A percentile compares a stretch with the other conserved stretches of the same genome.
phyloP scores from a whole-genome alignment of 2,329 filamentous ascomycete species.

The Drechmeria coniospora region DNA sequence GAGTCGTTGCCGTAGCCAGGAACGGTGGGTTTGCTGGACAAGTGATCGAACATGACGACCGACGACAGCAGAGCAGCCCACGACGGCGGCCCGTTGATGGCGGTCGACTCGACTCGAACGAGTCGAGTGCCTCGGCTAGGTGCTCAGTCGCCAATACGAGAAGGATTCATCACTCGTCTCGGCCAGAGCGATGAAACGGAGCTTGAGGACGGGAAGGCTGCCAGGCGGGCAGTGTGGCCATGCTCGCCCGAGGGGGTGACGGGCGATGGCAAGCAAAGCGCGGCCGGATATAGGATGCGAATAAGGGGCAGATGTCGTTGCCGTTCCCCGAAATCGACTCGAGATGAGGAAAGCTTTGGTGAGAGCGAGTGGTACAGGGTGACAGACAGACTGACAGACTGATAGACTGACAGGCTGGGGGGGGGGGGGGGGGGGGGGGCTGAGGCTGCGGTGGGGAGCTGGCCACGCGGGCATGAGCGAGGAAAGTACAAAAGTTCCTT shows the following conservation, averaged over 20 bases:
- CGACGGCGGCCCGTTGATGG: too few species aligned
- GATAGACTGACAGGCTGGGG: too few species aligned
- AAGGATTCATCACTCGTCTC: constrained; percentile 21
- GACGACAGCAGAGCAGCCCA: too few species aligned
- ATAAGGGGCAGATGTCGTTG: constrained; percentile 6
- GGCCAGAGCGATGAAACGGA: constrained; percentile 16
- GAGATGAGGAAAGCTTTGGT: too few species aligned
- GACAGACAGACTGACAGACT: too few species aligned
- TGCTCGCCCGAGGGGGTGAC: constrained; percentile 17
- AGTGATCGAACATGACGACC: constrained; percentile 23
- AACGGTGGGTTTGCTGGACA: constrained; percentile 15
- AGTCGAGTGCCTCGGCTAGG: constrained; percentile 22
- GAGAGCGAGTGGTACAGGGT: too few species aligned
- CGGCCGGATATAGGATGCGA: too few species aligned
- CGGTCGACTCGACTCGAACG: constrained; percentile 21
- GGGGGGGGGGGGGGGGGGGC: constrained; percentile 4
- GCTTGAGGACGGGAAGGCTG: constrained; percentile 16
- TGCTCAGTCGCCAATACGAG: constrained; percentile 18
- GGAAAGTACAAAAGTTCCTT: constrained; percentile 24
- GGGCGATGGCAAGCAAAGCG: constrained; percentile 8
- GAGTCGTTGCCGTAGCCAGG: constrained; percentile 13
- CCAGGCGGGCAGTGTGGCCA: constrained; percentile 20
- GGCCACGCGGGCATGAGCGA: constrained; percentile 18
- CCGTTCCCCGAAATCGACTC: constrained; percentile 8
- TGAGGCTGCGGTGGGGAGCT: constrained; percentile 13